A percentile compares a stretch with the other conserved stretches of the same genome.
Conservation (phyloP, 1,284 basidiomycete species). For the Moniliella sp. region DNA sequence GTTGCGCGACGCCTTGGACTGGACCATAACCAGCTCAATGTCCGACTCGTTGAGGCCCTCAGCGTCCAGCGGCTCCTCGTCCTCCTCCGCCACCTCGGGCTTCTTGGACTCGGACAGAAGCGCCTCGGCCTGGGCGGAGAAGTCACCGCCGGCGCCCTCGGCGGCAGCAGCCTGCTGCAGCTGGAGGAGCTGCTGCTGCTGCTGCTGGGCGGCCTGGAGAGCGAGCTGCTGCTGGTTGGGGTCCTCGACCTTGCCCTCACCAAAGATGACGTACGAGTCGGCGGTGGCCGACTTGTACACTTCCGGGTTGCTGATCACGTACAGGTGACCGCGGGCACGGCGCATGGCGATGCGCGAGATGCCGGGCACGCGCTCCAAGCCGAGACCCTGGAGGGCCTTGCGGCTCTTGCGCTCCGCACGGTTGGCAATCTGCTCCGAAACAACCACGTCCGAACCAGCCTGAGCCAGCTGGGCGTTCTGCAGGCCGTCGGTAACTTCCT, state of each 20-base stretch:
- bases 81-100: no score
- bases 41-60: conserved; percentile 60
- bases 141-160: conserved; percentile 24
- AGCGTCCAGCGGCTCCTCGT: conserved; percentile 36
- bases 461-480: conserved; percentile 41
- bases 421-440: conserved; percentile 72
- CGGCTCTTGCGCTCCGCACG: conserved; percentile 32
- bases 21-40: conserved; percentile 70
- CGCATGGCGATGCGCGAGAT: conserved; percentile 88
- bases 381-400: conserved; percentile 29
- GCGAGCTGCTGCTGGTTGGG: conserved; percentile 52
- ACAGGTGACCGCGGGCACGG: conserved; percentile 76
- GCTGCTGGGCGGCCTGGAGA: conserved; percentile 61
- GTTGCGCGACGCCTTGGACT: conserved; percentile 38
- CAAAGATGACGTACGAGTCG: conserved; percentile 96
- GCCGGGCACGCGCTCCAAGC: conserved; percentile 56
- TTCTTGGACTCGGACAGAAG: conserved; percentile 43
- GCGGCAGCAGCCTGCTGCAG: conserved; percentile 44
- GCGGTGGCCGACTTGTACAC: conserved; percentile 93
- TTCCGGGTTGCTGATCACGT: conserved; percentile 78
- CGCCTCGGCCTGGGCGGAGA: conserved; percentile 43
- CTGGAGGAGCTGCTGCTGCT: conserved; percentile 45
- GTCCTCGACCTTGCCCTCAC: conserved; percentile 91
- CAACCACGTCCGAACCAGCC: conserved; percentile 21
- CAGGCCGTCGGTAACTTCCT: conserved; percentile 48